Base-by-base conservation (phyloP, 225 moss, liverwort and hornwort species). In the Physcomitrium patens region DNA sequence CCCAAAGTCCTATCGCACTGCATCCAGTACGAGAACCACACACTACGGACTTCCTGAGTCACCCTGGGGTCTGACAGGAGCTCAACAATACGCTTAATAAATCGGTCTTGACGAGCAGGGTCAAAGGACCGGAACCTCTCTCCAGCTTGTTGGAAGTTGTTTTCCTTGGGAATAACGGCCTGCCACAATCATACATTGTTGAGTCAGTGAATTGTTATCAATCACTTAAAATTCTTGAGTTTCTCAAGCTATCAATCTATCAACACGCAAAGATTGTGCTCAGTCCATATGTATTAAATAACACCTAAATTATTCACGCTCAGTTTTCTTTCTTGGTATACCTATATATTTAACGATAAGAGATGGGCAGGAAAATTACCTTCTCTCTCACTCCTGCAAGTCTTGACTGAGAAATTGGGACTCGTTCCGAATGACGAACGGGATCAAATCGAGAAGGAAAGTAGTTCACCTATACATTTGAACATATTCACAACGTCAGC, bases 101-200 rank as follows among this genome's bases (percentile, higher is more conserved):
- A 89, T n/a, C 89, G 86, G 41, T 89, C 80, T 71, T 89, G 89
- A 82, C 89, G 82, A 8, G 83, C 84, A 46, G 82, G 84, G 42
- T 84, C 88, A 47, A 45, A 85, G 8, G 86, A 90, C 47, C 90
- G 84, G 78, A 86, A 90, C 61, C 90, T 77, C 23, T 73, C 86
- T 68, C 92, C 92, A 71, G 88, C 45, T 76, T 92, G 90, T 51
- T 90, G 82, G 57, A 92, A 92, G 65, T 92, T 92, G 74, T 92
- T 92, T 79, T 92, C 92, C 78, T 90, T 90, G 18, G 63, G 65
- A 70, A 92, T 92, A 10, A 76, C 63, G 68, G 57, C 79, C 92
- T 92, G 80, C 24, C 24, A 13, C 69, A 63, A 18, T 26, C 1
- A 37, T 41, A 71, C 46, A 77, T 18, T 46, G 65, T 46, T 9